These are phyloP conservation scores for Pseudomicrostroma phylloplanum DNA, from an alignment of 1,284 basidiomycete genomes.

Conservation along the genomic window DNA sequence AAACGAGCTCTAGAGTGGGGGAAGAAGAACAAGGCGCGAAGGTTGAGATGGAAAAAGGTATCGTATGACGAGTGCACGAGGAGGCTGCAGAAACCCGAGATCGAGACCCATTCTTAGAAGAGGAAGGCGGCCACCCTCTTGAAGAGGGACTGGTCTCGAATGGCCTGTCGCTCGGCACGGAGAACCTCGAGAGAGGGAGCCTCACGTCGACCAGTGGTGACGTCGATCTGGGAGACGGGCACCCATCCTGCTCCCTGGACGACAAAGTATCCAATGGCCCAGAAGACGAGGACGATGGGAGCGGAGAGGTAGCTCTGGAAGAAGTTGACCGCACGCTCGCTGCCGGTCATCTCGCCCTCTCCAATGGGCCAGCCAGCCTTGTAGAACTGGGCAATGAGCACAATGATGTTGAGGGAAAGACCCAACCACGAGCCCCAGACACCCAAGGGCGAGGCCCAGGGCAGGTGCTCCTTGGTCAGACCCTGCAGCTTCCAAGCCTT, in stretches of 20 bases:
- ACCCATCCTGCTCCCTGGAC: constrained; percentile 26
- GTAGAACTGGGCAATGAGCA: constrained; percentile 44
- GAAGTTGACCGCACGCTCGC: constrained; percentile 52
- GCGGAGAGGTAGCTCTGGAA: constrained; percentile 54
- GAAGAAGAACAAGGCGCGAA: too few relatives aligned
- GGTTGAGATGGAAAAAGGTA: too few relatives aligned
- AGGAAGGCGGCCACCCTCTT: constrained; percentile 34
- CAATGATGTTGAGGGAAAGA: constrained; percentile 43
- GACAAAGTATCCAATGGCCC: constrained; percentile 28
- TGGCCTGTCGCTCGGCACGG: constrained; percentile 42
- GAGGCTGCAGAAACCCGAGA: too few relatives aligned
- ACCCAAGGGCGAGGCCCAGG: constrained; percentile 55
- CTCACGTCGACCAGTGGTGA: constrained; percentile 42
- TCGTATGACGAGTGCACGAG: too few relatives aligned
- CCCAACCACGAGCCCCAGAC: constrained; percentile 54
- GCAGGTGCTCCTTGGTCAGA: constrained; percentile 54
- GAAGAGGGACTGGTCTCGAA: constrained; percentile 19
- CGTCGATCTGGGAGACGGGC: constrained; percentile 38
- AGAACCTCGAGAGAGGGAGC: constrained; percentile 39
- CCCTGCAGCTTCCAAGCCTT: constrained; percentile 55
- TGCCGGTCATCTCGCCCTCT: constrained; percentile 26
- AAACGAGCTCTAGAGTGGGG: too few relatives aligned
- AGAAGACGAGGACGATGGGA: constrained; percentile 29
- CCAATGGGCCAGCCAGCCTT: constrained; percentile 40
- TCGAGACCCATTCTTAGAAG: constrained; percentile 22